These are phyloP conservation scores for Talaromyces trachyspermus DNA, from an alignment of 495 filamentous ascomycete genomes.

Conservation along the genomic window DNA sequence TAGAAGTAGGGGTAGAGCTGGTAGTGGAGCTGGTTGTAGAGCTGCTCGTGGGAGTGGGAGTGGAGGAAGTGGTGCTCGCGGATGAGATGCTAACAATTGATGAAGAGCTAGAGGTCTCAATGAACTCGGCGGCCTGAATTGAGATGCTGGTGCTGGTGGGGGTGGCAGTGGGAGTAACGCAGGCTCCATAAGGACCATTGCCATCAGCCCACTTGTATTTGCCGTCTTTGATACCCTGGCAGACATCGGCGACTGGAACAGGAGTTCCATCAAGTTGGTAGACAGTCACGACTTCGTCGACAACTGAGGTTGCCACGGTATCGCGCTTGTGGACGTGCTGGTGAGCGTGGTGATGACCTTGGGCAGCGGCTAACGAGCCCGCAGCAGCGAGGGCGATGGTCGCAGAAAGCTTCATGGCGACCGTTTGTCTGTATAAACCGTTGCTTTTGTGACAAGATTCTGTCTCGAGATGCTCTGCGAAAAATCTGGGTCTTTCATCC, in stretches of 20 bases:
- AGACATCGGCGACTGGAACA: constrained; percentile 48
- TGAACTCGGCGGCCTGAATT: constrained; percentile 15
- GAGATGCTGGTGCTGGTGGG: constrained; percentile 15
- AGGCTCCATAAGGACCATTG: constrained; percentile 23
- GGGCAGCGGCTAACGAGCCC: constrained; percentile 38
- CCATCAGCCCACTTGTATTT: constrained; percentile 34
- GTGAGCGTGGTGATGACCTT: constrained; percentile 35
- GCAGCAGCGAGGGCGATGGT: constrained; percentile 38
- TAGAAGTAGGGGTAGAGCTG: constrained; percentile 12
- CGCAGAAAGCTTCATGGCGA: constrained; percentile 40
- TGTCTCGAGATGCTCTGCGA: too few species aligned
- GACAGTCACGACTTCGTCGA: constrained; percentile 48
- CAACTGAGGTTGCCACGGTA: constrained; percentile 29
- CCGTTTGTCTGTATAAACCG: constrained; percentile 8
- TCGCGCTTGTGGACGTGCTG: constrained; percentile 32
- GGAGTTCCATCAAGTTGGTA: constrained; percentile 53
- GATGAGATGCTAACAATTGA: constrained; percentile 5
- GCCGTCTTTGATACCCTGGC: constrained; percentile 54
- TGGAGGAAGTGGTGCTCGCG: background rate
- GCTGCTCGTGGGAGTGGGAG: constrained; percentile 10
- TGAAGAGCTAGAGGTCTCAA: constrained; percentile 20
- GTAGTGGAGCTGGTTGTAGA: constrained; percentile 15
- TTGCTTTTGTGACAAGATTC: background rate
- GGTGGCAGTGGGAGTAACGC: constrained; percentile 10
- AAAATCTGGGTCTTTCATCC: too few species aligned